These are phyloP conservation scores for Samsoniella hepiali DNA, from an alignment of 2,329 filamentous ascomycete genomes.

Conservation along the genomic window DNA sequence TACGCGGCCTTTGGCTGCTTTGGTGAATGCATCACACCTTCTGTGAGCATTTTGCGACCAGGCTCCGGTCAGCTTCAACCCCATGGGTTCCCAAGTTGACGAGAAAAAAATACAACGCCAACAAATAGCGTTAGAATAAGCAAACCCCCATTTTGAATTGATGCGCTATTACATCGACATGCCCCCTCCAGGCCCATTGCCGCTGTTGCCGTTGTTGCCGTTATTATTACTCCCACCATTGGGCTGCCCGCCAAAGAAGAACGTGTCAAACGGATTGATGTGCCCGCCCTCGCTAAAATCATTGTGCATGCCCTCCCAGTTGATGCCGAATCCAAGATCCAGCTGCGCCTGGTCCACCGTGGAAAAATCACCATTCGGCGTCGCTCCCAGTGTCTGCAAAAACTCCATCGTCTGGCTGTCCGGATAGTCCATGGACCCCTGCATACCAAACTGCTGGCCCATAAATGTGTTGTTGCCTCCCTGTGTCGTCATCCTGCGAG, in stretches of 20 bases:
- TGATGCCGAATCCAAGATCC: slow-evolving; percentile 65
- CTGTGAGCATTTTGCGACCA: too few relatives aligned
- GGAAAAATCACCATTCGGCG: slow-evolving; percentile 32
- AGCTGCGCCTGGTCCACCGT: slow-evolving; percentile 47
- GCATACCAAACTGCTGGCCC: slow-evolving; percentile 34
- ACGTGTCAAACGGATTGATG: slow-evolving; percentile 68
- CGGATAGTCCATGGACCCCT: slow-evolving; percentile 38
- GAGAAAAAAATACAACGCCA: too few relatives aligned
- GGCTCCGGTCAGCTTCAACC: too few relatives aligned
- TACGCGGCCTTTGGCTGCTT: too few relatives aligned
- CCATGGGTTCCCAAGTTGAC: too few relatives aligned
- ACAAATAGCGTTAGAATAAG: too few relatives aligned
- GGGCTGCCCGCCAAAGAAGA: slow-evolving; percentile 60
- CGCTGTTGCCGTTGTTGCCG: neutral
- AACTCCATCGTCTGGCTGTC: slow-evolving; percentile 52
- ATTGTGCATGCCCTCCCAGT: slow-evolving; percentile 60
- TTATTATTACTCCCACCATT: slow-evolving; percentile 9
- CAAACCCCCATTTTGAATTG: neutral
- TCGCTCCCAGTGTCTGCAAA: slow-evolving; percentile 43
- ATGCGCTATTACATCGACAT: slow-evolving; percentile 7
- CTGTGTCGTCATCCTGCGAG: slow-evolving; percentile 36
- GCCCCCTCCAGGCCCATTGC: neutral
- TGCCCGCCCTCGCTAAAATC: slow-evolving; percentile 59
- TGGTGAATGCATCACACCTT: too few relatives aligned
- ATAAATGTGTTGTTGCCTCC: slow-evolving; percentile 30